phyloP scores from a whole-genome alignment of 1,284 basidiomycete genomes.

The Rhodotorula sp. region DNA sequence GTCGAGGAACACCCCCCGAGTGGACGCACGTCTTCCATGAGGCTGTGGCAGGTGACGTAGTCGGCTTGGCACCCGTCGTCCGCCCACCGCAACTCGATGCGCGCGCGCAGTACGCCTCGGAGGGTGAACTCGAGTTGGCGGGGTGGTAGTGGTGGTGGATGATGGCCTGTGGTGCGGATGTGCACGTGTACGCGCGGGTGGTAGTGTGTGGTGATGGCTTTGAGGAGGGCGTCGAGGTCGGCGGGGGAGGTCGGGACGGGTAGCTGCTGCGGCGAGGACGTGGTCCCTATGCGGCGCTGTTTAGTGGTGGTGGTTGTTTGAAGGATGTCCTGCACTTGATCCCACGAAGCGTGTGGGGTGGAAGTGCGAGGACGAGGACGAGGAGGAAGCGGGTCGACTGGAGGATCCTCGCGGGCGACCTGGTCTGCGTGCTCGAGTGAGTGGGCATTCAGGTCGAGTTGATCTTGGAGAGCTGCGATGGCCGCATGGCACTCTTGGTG shows the following conservation, averaged over 20 bases:
- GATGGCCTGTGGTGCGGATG: neutral
- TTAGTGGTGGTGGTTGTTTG: neutral
- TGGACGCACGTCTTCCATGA: slow-evolving; percentile 27
- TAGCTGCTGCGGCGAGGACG: no score
- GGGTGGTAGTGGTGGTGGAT: no score
- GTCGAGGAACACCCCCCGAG: no score
- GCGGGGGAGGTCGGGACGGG: slow-evolving; percentile 1
- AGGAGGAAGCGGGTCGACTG: slow-evolving; percentile 17
- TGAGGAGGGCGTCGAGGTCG: neutral
- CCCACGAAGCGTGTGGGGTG: neutral
- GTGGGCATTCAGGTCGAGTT: neutral
- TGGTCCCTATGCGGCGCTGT: no score
- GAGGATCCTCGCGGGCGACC: neutral
- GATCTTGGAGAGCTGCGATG: neutral
- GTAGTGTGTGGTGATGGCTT: neutral
- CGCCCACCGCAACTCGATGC: slow-evolving; percentile 17
- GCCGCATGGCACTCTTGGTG: slow-evolving; percentile 9
- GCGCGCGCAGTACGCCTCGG: slow-evolving; percentile 11
- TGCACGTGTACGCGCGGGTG: neutral
- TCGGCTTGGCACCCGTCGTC: slow-evolving; percentile 10
- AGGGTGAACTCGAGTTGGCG: slow-evolving; percentile 1
- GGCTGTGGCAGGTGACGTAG: slow-evolving; percentile 10
- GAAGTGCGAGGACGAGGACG: neutral
- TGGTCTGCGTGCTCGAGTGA: no score
- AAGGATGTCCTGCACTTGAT: slow-evolving; percentile 9